Evolutionary conservation across 306 rosid species (phyloP).

Genomic region (Fagus crenata): DNA sequence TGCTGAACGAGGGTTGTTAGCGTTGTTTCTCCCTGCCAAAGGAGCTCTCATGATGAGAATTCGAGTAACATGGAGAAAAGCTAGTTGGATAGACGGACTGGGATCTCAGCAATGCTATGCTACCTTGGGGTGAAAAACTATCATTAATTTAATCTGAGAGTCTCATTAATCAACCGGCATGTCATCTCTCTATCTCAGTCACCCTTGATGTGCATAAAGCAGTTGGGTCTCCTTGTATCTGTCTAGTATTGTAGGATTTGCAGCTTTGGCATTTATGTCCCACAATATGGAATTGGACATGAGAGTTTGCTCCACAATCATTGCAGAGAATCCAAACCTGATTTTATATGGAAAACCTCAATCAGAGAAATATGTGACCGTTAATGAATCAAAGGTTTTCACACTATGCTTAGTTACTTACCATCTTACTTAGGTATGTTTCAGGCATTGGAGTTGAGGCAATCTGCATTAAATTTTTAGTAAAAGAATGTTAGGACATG

Average conservation of each 20-base stretch:
- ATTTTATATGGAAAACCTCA: constrained; percentile 4
- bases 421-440: constrained; percentile 52
- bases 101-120: no score
- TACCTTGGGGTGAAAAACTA: no score
- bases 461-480: constrained; percentile 41
- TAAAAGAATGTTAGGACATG: constrained; percentile 23
- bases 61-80: no score
- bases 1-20: background rate
- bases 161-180: background rate
- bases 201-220: constrained; percentile 39
- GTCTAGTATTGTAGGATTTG: constrained; percentile 70
- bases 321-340: constrained; percentile 84
- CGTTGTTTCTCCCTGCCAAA: background rate
- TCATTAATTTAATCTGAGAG: background rate
- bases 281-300: constrained; percentile 57
- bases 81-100: no score
- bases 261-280: constrained; percentile 64
- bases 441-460: constrained; percentile 71
- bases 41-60: background rate
- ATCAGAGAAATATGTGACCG: background rate
- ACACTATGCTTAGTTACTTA: constrained; percentile 16
- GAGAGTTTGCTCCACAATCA: constrained; percentile 63
- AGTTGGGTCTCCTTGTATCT: constrained; percentile 47
- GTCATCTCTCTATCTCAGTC: constrained; percentile 39
- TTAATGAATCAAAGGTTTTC: background rate